phyloP scores from a whole-genome alignment of 2,329 filamentous ascomycete genomes.

The Blumeria hordei region DNA sequence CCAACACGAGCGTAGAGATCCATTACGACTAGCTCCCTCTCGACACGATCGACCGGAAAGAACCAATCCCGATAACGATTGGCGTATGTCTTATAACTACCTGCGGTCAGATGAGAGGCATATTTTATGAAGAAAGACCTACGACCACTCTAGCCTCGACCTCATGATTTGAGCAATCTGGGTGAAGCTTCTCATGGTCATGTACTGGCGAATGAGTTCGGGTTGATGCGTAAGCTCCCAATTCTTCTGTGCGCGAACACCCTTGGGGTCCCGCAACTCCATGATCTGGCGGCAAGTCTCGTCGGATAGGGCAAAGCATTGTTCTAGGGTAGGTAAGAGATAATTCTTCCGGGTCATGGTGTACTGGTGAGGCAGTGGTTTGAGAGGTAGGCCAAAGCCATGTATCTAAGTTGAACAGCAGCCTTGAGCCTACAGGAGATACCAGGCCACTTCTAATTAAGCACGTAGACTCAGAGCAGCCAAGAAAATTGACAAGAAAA shows the following conservation, averaged over 20 bases:
- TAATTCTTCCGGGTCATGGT: constrained; percentile 1
- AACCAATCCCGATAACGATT: constrained; percentile 11
- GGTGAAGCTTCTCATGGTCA: constrained; percentile 10
- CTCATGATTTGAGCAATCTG: constrained; percentile 10
- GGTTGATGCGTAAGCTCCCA: constrained; percentile 9
- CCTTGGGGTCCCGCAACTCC: constrained; percentile 7
- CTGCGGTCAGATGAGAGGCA: neutral
- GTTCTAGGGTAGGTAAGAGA: constrained; percentile 7
- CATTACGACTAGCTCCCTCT: constrained; percentile 7
- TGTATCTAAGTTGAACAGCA: no score
- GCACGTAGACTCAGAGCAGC: no score
- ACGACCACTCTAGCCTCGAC: constrained; percentile 9
- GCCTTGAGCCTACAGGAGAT: no score
- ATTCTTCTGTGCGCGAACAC: constrained; percentile 6
- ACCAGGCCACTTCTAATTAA: no score
- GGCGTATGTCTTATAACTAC: constrained; percentile 11
- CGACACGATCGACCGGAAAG: constrained; percentile 7
- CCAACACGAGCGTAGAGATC: constrained; percentile 8
- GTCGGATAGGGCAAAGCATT: constrained; percentile 9
- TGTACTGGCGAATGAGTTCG: constrained; percentile 11
- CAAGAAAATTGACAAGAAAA: no score
- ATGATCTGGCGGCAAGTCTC: constrained; percentile 9
- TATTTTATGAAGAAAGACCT: constrained; percentile 1
- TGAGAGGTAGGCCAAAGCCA: no score
- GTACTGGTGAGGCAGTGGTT: neutral